Evolutionary conservation across 495 filamentous ascomycete genomes (phyloP).

Genomic region (Neurospora sp.): DNA sequence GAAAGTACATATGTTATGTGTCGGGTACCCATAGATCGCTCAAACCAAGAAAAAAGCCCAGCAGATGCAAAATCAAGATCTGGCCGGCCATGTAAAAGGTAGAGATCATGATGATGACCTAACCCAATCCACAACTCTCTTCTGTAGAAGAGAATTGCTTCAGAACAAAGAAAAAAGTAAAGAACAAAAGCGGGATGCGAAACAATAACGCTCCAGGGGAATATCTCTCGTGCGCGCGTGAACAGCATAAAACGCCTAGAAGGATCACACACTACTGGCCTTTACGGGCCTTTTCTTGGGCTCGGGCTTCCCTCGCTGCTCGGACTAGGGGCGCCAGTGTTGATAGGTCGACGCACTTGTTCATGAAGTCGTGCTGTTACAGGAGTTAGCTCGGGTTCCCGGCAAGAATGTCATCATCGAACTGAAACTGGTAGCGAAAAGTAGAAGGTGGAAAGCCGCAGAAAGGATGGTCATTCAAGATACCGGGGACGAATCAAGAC

Average conservation of each 20-base stretch:
- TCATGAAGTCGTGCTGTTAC: constrained; percentile 87
- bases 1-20: neutral
- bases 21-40: neutral
- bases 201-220: neutral
- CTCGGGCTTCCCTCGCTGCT: constrained; percentile 71
- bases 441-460: neutral
- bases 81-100: neutral
- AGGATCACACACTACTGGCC: constrained; percentile 25
- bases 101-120: neutral
- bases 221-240: neutral
- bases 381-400: neutral
- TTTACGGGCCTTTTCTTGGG: constrained; percentile 72
- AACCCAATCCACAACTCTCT: neutral
- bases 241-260: neutral
- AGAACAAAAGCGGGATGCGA: neutral
- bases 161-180: neutral
- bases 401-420: neutral
- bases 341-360: constrained; percentile 54
- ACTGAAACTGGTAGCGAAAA: constrained; percentile 18
- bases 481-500: constrained; percentile 11
- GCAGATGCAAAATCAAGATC: neutral
- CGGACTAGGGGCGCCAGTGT: constrained; percentile 68
- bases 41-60: neutral
- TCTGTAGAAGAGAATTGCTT: neutral
- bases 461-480: neutral